Evolutionary conservation across 495 filamentous ascomycete species (phyloP).

Genomic region (Lindgomyces ingoldianus): DNA sequence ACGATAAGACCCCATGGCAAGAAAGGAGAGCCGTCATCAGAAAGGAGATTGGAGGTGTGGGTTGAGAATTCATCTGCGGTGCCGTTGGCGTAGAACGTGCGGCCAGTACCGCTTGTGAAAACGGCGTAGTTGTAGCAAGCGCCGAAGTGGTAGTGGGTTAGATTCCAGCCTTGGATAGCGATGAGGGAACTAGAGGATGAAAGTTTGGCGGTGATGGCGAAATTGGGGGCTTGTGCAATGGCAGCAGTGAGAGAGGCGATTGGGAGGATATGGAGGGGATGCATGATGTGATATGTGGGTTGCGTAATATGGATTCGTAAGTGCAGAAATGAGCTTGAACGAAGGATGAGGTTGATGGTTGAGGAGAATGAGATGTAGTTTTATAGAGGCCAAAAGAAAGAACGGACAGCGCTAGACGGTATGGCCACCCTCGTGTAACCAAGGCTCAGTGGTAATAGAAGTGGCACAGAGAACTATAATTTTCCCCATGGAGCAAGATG

Average conservation of each 20-base stretch:
- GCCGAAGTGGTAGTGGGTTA: constrained; percentile 10
- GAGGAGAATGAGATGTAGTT: no score
- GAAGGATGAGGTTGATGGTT: no score
- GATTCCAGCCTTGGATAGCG: constrained; percentile 1
- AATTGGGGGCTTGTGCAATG: constrained; percentile 3
- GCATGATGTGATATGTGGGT: not conserved
- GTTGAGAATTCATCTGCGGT: not conserved
- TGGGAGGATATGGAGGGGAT: not conserved
- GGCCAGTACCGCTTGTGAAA: not conserved
- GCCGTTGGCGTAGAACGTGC: constrained; percentile 21
- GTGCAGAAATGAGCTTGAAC: no score
- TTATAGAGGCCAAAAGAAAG: no score
- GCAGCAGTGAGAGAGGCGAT: not conserved
- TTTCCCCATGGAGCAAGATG: no score
- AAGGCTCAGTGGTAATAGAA: no score
- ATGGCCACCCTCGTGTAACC: no score
- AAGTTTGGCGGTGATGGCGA: constrained; percentile 1
- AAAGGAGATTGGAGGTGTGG: constrained; percentile 2
- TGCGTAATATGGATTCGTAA: no score
- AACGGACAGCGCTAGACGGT: no score
- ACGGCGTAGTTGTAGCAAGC: constrained; percentile 18
- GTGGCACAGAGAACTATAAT: no score
- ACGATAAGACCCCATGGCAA: no score
- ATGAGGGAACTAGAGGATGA: not conserved
- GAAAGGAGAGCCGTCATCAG: not conserved